Evolutionary conservation across 306 rosid species (phyloP).

Genomic region (Mimosa bimucronata): DNA sequence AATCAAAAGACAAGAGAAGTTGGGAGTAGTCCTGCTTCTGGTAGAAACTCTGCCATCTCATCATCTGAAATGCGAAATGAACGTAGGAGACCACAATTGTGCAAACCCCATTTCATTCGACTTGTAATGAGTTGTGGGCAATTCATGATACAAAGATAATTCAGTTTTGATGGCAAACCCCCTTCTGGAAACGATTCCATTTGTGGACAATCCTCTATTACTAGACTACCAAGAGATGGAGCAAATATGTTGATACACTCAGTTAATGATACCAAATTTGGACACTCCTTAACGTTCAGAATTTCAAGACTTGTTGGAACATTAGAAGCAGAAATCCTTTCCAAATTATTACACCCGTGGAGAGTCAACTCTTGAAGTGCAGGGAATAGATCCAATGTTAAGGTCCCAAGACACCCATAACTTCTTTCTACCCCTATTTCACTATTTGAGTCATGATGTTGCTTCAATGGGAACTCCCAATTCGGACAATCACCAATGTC

Average conservation of each 20-base stretch:
- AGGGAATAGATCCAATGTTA: not conserved
- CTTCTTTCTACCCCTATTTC: not conserved
- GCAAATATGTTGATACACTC: not conserved
- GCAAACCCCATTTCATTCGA: constrained; percentile 10
- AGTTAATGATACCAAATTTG: not conserved
- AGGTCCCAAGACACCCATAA: not conserved
- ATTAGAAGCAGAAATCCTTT: not conserved
- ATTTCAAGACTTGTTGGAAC: accelerated
- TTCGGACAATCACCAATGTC: not conserved
- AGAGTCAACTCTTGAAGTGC: accelerated
- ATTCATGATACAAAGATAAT: accelerated
- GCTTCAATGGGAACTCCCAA: not conserved
- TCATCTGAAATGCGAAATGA: accelerated
- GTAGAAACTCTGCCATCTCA: constrained; percentile 31
- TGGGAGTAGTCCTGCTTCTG: constrained; percentile 32
- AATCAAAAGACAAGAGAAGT: not conserved
- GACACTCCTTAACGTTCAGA: accelerated
- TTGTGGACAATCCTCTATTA: not conserved
- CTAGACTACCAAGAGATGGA: not conserved
- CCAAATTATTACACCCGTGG: not conserved
- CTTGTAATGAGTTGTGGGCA: not conserved
- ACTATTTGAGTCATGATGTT: not conserved
- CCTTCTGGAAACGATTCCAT: not conserved
- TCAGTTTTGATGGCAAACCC: not conserved
- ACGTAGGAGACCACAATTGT: not conserved